Percentiles rank a stretch among this genome's conserved stretches.
Conservation (phyloP, 23 red algal genomes). For the Gracilaria domingensis region DNA sequence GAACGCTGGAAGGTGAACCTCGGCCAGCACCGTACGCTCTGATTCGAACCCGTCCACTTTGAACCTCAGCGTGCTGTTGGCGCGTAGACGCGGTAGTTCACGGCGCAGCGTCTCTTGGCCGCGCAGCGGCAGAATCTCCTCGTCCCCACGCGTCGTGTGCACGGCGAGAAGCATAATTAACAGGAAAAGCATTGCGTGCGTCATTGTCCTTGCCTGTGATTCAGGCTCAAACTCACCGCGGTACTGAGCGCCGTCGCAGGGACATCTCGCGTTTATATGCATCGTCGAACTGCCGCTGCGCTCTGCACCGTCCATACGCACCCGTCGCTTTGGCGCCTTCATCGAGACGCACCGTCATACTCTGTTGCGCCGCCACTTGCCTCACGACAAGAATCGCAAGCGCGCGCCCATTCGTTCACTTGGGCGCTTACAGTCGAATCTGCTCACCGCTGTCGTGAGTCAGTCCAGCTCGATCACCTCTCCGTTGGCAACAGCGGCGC, state of each 20-base stretch:
- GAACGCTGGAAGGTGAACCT: slow-evolving; percentile 9
- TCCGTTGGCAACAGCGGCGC: background rate
- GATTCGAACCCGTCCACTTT: background rate
- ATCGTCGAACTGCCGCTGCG: background rate
- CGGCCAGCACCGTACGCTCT: background rate
- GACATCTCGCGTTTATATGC: background rate
- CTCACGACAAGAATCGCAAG: background rate
- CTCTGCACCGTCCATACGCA: background rate
- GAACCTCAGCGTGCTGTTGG: background rate
- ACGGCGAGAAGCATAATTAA: background rate
- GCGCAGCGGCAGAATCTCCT: background rate
- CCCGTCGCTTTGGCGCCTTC: background rate
- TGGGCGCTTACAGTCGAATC: slow-evolving; percentile 8
- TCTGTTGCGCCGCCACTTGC: slow-evolving; percentile 9
- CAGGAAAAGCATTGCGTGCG: background rate
- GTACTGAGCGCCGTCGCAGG: background rate
- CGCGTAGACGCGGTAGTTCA: background rate
- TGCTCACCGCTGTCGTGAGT: too few species aligned
- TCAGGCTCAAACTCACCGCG: background rate
- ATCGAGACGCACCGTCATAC: background rate
- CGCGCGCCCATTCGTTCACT: slow-evolving; percentile 9
- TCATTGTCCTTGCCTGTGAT: background rate
- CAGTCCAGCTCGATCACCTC: slow-evolving; percentile 58
- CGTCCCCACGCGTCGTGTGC: background rate
- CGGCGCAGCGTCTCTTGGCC: background rate